Base-by-base conservation (phyloP, 768 basidiomycete genomes). In the Aureoboletus auriporus region DNA sequence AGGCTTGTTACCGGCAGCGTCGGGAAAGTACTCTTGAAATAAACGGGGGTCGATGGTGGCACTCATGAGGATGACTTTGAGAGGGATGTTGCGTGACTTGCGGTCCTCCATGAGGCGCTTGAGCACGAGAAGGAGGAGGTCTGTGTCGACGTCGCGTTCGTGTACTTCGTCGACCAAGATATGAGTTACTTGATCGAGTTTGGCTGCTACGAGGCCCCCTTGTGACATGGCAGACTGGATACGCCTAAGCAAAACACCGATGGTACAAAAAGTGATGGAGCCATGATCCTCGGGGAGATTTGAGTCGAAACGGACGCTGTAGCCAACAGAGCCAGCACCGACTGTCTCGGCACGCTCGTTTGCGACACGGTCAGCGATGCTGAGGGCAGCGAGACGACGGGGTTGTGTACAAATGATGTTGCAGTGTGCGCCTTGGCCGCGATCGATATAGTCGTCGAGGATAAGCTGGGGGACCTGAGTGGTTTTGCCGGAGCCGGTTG, bases 141-240 rank as follows among this genome's bases (percentile, higher is more conserved):
- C 94, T 0, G 91, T 94, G 61, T 96, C 93, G 50, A 95, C 81
- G 56, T 95, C 92, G 27, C 94, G 85, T 68, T 96, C 94, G 65
- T 98, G 94, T 4, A 93, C 93, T 70, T 98, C 93, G 64, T 98
- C 94, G 26, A 97, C 91, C 39, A 96, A 68, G 49, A 98, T 80
- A 64, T 96, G 94, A 8, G 92, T 91, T 44, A 95, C 76, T 44
- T 82, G 75, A 56, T 94, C 92, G 50, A 95, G 69, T 61, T 51
- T 62, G 30, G 70, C 52, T 31, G 68, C 71, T 5, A 30, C 47
- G 26, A 57, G 44, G 28, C 62, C 64, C 17, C 70, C 70, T 42
- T 72, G 73, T 38, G 80, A 66, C 48, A 93, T 72, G 13, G 84
- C 80, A 3, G 80, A 76, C 67, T 96, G 94, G 66, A 96, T 78